Evolutionary conservation across 2,329 filamentous ascomycete species (phyloP).

Genomic region (Allantophomopsis cytisporea): DNA sequence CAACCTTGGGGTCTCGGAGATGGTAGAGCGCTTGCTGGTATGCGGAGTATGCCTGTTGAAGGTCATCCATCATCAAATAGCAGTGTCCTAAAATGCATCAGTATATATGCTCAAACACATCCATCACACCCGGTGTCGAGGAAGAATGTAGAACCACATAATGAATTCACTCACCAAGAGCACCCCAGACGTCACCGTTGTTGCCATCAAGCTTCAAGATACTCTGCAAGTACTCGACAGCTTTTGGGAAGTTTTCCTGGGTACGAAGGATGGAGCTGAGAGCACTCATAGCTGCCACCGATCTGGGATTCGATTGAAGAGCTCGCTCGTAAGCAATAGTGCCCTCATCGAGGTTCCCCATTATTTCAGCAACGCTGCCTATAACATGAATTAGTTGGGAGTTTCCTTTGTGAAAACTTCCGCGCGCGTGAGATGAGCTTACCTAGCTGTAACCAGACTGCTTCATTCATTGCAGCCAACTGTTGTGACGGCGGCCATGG

Average conservation of each 20-base stretch:
- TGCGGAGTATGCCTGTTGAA: constrained; percentile 91
- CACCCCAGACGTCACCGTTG: constrained; percentile 95
- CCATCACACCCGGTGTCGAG: no score
- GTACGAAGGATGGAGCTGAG: constrained; percentile 86
- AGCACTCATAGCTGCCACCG: constrained; percentile 82
- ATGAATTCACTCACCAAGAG: constrained; percentile 50
- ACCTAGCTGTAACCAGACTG: constrained; percentile 89
- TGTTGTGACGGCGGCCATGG: constrained; percentile 50
- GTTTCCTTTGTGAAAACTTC: not conserved
- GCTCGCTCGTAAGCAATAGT: constrained; percentile 86
- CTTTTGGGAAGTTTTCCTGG: constrained; percentile 86
- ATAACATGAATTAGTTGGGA: constrained; percentile 16
- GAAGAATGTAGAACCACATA: constrained; percentile 1
- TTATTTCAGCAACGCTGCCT: constrained; percentile 78
- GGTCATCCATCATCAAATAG: constrained; percentile 95
- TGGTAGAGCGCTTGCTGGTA: constrained; percentile 95
- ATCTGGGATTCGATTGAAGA: constrained; percentile 75
- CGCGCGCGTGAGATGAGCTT: constrained; percentile 21
- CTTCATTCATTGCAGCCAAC: constrained; percentile 68
- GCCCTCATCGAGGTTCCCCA: constrained; percentile 80
- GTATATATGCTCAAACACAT: no score
- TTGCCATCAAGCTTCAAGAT: constrained; percentile 80
- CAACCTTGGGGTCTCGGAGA: constrained; percentile 80
- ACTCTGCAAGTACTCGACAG: constrained; percentile 81
- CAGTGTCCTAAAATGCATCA: constrained; percentile 59